Base-by-base conservation (phyloP, 306 rosid genomes). In the Vigna unguiculata region DNA sequence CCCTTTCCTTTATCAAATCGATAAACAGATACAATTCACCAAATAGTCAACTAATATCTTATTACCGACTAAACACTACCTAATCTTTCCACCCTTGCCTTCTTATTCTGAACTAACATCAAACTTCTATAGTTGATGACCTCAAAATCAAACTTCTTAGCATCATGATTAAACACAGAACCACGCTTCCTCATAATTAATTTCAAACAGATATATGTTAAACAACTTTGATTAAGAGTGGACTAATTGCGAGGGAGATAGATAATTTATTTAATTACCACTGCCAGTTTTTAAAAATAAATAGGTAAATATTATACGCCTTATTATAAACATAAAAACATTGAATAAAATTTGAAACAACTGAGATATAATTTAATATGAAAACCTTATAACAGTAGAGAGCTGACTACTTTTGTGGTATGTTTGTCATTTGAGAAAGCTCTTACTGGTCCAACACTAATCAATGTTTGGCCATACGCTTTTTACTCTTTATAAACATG, bases 1-100 rank as follows among this genome's bases (percentile, higher is more conserved):
- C 54, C 24, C 69, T 80, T 41, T 61, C 12, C 51, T 22, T 48
- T 47, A 21, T 62, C 62, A 21, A 76, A 64, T 30, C 41, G 13
- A n/a, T n/a, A n/a, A 75, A 46, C 46, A 19, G 46, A 61, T 59
- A 59, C 41, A 41, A 9, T 41, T 49, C 43, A 22, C 36, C 48
- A 38, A 34, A 60, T 75, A 34, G 73, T 81, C 81, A 75, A 81
- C 73, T 60, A 81, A 75, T 49, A 59, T 59, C 53, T 69, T 69
- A 69, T 74, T 65, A 72, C 45, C 9, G 71, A 34, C n/a, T 38
- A 20, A 32, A 43, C 19, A 71, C 20, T 11, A 20, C 63, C 70
- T 45, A 71, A 63, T 64, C 47, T 38, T 30, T 60, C 7, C 11
- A n/a, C 47, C 14, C 14, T 13, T 19, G 11, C 15, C 43, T n/a